Conservation (phyloP, 345 rosid genomes). For the Eucalyptus grandis region DNA sequence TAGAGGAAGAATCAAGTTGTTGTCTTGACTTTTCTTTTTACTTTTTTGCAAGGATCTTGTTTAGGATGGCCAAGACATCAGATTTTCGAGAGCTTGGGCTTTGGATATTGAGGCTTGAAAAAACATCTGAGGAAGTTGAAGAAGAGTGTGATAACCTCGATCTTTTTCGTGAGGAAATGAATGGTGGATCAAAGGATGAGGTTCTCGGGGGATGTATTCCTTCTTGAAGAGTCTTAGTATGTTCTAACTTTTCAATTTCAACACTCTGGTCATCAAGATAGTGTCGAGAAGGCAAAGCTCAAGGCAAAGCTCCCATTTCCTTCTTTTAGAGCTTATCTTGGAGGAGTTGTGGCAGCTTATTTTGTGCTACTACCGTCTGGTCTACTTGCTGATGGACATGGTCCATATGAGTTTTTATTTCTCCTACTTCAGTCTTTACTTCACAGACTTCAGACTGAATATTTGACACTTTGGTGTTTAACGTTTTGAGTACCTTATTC, state of each 20-base stretch:
- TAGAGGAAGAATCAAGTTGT: background rate
- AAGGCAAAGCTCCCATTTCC: background rate
- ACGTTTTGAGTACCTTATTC: background rate
- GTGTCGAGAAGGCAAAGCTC: background rate
- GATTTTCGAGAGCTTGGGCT: background rate
- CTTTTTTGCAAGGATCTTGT: background rate
- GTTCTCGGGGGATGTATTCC: fast-evolving
- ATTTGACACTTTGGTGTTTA: background rate
- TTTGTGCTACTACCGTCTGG: background rate
- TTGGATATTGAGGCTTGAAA: background rate
- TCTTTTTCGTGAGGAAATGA: background rate
- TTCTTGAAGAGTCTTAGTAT: background rate
- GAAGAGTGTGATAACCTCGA: background rate
- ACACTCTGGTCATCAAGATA: background rate
- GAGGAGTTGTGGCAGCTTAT: background rate
- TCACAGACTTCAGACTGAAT: background rate
- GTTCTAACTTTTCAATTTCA: too few species aligned
- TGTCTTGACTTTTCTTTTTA: background rate
- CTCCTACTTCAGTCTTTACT: background rate
- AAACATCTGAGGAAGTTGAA: background rate
- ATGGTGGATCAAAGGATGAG: background rate
- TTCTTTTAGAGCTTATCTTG: background rate
- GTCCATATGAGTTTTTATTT: background rate
- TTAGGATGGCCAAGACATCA: background rate
- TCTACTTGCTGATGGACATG: background rate